These are phyloP conservation scores for Elsinoe arachidis DNA, from an alignment of 2,329 filamentous ascomycete species.

Conservation along the genomic window DNA sequence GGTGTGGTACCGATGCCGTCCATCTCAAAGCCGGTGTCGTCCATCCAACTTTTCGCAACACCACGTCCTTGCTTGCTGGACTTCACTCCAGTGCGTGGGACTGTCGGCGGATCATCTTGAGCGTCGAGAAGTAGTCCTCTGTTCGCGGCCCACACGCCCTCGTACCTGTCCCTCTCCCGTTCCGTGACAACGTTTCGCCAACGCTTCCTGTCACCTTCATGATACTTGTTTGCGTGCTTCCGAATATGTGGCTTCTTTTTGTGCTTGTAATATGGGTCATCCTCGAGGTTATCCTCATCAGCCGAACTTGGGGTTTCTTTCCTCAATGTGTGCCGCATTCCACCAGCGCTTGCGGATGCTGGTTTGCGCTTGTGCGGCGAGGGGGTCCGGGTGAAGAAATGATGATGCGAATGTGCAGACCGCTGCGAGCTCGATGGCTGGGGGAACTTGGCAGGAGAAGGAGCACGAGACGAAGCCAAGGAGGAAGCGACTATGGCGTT, in stretches of 20 bases:
- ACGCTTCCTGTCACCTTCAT: conserved; percentile 64
- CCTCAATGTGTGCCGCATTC: conserved; percentile 57
- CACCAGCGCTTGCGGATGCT: neutral
- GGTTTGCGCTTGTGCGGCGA: conserved; percentile 39
- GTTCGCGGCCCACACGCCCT: conserved; percentile 78
- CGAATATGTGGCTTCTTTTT: conserved; percentile 50
- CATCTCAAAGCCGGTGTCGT: conserved; percentile 11
- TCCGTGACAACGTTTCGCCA: conserved; percentile 70
- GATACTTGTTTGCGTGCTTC: conserved; percentile 61
- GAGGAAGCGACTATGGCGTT: conserved; percentile 68
- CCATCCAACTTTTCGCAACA: conserved; percentile 11
- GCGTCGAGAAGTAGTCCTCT: conserved; percentile 43
- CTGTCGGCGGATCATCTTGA: conserved; percentile 20
- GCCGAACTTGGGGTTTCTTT: conserved; percentile 32
- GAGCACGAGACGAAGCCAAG: conserved; percentile 49
- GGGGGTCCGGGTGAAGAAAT: conserved; percentile 31
- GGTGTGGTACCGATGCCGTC: conserved; percentile 15
- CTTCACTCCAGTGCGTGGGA: conserved; percentile 15
- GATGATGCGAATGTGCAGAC: conserved; percentile 24
- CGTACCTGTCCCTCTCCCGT: conserved; percentile 68
- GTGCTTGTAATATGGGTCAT: conserved; percentile 42
- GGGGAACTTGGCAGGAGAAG: conserved; percentile 29
- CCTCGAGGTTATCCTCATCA: conserved; percentile 33
- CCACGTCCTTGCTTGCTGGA: neutral
- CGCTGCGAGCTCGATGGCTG: neutral